Evolutionary conservation across 2,329 filamentous ascomycete genomes (phyloP).

Genomic region (Phaeoacremonium minimum): DNA sequence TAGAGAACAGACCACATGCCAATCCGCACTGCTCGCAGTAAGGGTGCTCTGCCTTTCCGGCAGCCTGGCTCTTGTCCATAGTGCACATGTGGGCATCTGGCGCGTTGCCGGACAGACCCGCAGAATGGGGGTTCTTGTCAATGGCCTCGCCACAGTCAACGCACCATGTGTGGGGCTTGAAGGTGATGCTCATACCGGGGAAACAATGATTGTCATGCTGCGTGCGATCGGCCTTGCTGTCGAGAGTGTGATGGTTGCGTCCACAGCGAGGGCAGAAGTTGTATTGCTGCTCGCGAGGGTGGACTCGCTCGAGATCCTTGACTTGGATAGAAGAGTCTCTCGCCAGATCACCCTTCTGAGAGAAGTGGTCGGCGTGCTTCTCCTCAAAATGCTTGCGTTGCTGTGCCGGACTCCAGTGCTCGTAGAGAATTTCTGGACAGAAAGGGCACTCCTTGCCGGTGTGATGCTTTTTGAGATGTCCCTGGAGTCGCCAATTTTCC

Average conservation of each 20-base stretch:
- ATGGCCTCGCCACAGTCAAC: constrained; percentile 3
- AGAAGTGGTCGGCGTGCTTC: constrained; percentile 19
- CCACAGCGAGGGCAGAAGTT: constrained; percentile 12
- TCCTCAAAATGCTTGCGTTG: constrained; percentile 20
- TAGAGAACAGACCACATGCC: constrained; percentile 2
- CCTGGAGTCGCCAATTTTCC: constrained; percentile 13
- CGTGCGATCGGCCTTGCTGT: constrained; percentile 7
- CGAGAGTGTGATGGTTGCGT: constrained; percentile 8
- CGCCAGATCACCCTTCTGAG: constrained; percentile 2
- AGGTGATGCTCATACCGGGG: background rate
- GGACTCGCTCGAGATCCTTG: background rate
- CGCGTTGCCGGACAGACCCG: background rate
- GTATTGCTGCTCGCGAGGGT: constrained; percentile 8
- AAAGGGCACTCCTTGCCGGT: constrained; percentile 26
- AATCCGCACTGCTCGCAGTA: constrained; percentile 8
- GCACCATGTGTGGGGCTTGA: constrained; percentile 2
- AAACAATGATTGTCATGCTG: constrained; percentile 12
- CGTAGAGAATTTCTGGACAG: constrained; percentile 24
- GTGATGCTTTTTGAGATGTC: constrained; percentile 31
- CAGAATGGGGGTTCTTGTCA: background rate
- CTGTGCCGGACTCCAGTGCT: constrained; percentile 20
- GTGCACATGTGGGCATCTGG: background rate
- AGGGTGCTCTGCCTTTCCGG: background rate
- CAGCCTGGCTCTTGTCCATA: background rate
- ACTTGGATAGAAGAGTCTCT: constrained; percentile 1